Percentiles rank a stretch among this genome's conserved stretches.
Conservation (phyloP, 2,329 filamentous ascomycete genomes). For the Pseudogymnoascus sp. region DNA sequence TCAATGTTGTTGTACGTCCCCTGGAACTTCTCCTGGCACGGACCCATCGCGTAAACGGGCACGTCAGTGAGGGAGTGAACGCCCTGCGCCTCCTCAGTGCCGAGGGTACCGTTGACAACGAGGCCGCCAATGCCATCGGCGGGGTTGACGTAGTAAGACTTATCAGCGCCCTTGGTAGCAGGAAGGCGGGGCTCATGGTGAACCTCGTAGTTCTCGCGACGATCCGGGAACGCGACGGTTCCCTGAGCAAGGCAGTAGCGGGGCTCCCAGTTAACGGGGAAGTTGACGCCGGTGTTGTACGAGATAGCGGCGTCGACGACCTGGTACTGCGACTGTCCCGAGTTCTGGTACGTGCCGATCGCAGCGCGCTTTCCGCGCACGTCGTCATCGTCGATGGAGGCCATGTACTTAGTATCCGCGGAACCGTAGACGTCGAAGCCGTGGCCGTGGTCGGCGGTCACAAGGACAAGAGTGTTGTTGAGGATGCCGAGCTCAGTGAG, state of each 20-base stretch:
- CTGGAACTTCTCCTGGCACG: conserved; percentile 68
- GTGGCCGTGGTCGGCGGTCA: conserved; percentile 84
- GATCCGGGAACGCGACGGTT: conserved; percentile 63
- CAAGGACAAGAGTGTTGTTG: conserved; percentile 69
- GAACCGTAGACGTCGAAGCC: conserved; percentile 81
- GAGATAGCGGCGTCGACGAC: conserved; percentile 46
- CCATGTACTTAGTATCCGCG: conserved; percentile 71
- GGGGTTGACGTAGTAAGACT: conserved; percentile 55
- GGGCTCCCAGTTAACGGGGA: conserved; percentile 78
- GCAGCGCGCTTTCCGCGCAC: conserved; percentile 63
- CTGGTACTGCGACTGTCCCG: conserved; percentile 69
- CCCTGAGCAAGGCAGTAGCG: conserved; percentile 73
- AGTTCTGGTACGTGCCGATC: conserved; percentile 64
- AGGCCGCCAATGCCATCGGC: conserved; percentile 59
- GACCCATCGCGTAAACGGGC: conserved; percentile 68
- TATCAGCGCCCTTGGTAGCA: conserved; percentile 46
- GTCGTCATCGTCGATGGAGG: conserved; percentile 50
- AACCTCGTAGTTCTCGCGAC: conserved; percentile 67
- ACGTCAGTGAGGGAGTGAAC: conserved; percentile 74
- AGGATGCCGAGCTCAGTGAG: conserved; percentile 58
- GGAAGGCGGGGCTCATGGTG: conserved; percentile 58
- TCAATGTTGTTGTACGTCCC: conserved; percentile 65
- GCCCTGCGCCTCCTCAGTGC: conserved; percentile 54
- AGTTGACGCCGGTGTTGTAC: conserved; percentile 66
- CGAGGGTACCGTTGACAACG: conserved; percentile 67